Percentiles rank a stretch among this genome's conserved stretches.
These are phyloP conservation scores for Trypanosoma vivax DNA, from an alignment of 208 protist species.

Conservation along the genomic window DNA sequence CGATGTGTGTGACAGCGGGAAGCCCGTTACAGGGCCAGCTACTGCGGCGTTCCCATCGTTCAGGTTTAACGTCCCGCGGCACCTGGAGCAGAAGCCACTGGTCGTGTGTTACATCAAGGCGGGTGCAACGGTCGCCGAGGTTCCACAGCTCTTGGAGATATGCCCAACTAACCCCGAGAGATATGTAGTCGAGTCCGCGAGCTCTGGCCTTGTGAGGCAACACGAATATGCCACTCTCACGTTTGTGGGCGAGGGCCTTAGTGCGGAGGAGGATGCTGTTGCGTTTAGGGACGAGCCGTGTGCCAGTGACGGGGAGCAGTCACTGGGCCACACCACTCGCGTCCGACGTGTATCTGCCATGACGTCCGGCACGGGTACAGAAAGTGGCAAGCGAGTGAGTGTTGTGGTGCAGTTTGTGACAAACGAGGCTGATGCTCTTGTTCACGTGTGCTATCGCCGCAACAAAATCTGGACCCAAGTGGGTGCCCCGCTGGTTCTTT, in stretches of 20 bases:
- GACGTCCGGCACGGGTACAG: conserved; percentile 15
- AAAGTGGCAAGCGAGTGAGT: conserved; percentile 26
- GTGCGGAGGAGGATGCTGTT: conserved; percentile 33
- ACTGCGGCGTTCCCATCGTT: conserved; percentile 46
- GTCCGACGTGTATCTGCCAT: conserved; percentile 31
- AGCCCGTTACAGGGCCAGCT: conserved; percentile 25
- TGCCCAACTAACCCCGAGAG: conserved; percentile 47
- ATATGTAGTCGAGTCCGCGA: conserved; percentile 52
- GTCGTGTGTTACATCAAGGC: conserved; percentile 75
- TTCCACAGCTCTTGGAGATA: conserved; percentile 67
- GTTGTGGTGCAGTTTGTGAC: conserved; percentile 76
- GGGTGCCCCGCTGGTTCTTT: conserved; percentile 38
- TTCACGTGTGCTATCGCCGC: conserved; percentile 67
- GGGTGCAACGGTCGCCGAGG: conserved; percentile 71
- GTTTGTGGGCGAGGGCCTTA: conserved; percentile 46
- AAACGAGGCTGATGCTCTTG: background rate
- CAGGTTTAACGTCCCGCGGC: conserved; percentile 43
- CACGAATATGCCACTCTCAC: conserved; percentile 76
- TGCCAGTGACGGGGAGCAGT: conserved; percentile 3
- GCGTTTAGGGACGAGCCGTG: conserved; percentile 70
- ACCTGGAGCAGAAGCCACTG: conserved; percentile 18
- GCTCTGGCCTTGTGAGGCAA: conserved; percentile 14
- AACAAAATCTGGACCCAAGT: conserved; percentile 58
- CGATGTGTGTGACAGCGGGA: conserved; percentile 57
- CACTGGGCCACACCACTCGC: conserved; percentile 17